Percentiles rank a stretch among this genome's conserved stretches.
Evolutionary conservation across 23 red algal genomes (phyloP).

Genomic region (Pyropia haitanensis): DNA sequence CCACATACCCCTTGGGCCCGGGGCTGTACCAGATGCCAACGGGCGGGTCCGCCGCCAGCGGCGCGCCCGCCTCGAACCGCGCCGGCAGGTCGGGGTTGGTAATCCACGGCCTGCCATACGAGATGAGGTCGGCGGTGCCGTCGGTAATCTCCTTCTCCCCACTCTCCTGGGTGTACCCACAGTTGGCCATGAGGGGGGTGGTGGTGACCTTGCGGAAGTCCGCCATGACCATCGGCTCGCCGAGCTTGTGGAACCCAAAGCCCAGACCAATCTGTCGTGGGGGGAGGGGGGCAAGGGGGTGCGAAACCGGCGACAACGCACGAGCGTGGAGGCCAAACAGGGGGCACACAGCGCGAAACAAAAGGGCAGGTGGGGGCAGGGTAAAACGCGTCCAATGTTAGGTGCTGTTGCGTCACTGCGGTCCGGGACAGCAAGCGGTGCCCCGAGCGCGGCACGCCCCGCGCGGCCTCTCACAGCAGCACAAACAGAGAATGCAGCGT

Average conservation of each 20-base stretch:
- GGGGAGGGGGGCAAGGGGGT: too few species aligned
- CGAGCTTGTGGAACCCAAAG: constrained; percentile 44
- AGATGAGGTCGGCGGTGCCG: constrained; percentile 37
- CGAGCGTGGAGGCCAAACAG: too few species aligned
- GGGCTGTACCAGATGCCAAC: constrained; percentile 32
- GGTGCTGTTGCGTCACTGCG: too few species aligned
- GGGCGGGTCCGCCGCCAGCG: constrained; percentile 9
- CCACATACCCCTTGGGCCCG: constrained; percentile 41
- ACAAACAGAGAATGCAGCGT: too few species aligned
- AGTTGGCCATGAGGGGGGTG: constrained; percentile 45
- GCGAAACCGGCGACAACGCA: too few species aligned
- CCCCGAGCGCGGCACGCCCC: too few species aligned
- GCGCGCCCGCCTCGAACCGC: constrained; percentile 10
- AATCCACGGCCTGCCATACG: constrained; percentile 54
- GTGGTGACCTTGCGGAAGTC: constrained; percentile 36
- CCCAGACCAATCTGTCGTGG: constrained; percentile 11
- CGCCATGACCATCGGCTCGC: constrained; percentile 25
- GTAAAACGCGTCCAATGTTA: too few species aligned
- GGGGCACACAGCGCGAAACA: too few species aligned
- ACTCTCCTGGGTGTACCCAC: constrained; percentile 42
- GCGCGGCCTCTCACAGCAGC: too few species aligned
- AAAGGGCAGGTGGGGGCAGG: too few species aligned
- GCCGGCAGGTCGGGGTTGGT: constrained; percentile 61
- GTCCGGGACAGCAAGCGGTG: too few species aligned
- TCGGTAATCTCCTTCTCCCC: constrained; percentile 42